Conservation (phyloP, 768 basidiomycete genomes). For the Suillus paluster region DNA sequence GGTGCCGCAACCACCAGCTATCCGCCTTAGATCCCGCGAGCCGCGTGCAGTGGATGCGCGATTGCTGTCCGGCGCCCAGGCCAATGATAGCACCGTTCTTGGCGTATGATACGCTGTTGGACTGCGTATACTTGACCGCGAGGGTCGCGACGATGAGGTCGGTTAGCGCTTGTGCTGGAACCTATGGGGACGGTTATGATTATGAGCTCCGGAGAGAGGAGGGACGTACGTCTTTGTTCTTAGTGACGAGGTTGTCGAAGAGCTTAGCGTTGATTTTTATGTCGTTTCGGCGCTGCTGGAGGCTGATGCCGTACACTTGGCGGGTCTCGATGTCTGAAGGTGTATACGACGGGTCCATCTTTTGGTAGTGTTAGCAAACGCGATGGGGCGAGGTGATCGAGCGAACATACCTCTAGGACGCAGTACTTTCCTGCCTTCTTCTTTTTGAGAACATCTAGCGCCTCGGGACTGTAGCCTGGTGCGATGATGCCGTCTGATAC, state of each 20-base stretch:
- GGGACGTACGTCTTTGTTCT: conserved; percentile 77
- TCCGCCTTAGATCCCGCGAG: conserved; percentile 98
- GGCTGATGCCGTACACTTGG: conserved; percentile 90
- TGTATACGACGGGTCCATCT: conserved; percentile 89
- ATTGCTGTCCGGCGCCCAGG: conserved; percentile 97
- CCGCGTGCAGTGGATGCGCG: conserved; percentile 98
- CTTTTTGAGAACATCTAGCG: conserved; percentile 88
- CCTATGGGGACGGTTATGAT: conserved; percentile 44
- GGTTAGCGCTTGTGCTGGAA: conserved; percentile 75
- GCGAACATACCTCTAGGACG: conserved; percentile 75
- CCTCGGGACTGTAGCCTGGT: conserved; percentile 87
- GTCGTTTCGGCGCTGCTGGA: conserved; percentile 92
- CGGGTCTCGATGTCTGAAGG: conserved; percentile 88
- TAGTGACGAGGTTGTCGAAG: conserved; percentile 88
- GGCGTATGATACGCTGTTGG: conserved; percentile 97
- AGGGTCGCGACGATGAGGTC: conserved; percentile 97
- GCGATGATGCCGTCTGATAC: conserved; percentile 99
- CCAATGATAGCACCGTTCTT: conserved; percentile 92
- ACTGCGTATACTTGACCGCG: conserved; percentile 98
- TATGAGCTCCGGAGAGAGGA: not conserved
- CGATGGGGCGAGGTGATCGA: not conserved
- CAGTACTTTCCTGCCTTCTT: conserved; percentile 99
- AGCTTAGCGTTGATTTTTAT: conserved; percentile 79
- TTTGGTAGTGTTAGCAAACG: conserved; percentile 15
- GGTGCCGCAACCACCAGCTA: conserved; percentile 98